Evolutionary conservation across 2,329 filamentous ascomycete species (phyloP).

Genomic region (Elsinoe arachidis): DNA sequence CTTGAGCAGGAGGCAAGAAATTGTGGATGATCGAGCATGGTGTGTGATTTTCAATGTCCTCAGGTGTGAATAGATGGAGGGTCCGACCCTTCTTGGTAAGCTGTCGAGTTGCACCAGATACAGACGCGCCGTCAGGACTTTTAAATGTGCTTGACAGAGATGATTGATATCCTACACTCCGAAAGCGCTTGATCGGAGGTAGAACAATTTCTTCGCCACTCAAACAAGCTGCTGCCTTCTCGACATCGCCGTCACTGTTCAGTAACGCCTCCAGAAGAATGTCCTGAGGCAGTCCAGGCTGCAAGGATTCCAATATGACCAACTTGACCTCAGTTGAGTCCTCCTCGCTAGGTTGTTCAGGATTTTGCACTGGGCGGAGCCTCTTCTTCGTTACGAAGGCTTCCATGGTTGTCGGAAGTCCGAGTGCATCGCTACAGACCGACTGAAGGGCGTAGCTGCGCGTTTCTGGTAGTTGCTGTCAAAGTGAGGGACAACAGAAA

Average conservation of each 20-base stretch:
- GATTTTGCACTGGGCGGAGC: constrained; percentile 12
- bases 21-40: constrained; percentile 91
- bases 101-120: constrained; percentile 18
- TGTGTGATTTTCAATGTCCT: constrained; percentile 72
- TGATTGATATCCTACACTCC: constrained; percentile 35
- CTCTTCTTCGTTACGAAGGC: constrained; percentile 22
- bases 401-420: constrained; percentile 20
- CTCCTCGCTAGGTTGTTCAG: constrained; percentile 40
- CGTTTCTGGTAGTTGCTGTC: not conserved
- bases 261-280: constrained; percentile 70
- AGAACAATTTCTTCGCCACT: not conserved
- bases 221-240: constrained; percentile 53
- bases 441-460: not conserved
- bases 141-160: constrained; percentile 24
- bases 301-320: constrained; percentile 70
- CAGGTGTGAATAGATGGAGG: constrained; percentile 71
- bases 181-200: constrained; percentile 16
- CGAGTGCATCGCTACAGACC: not conserved
- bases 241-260: constrained; percentile 67
- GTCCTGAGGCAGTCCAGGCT: constrained; percentile 55
- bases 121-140: not conserved
- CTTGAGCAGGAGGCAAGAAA: constrained; percentile 64
- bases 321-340: constrained; percentile 87
- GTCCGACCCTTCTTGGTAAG: constrained; percentile 72
- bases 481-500: not conserved